A percentile compares a stretch with the other conserved stretches of the same genome.
These are phyloP conservation scores for Populus simonii DNA, from an alignment of 345 rosid genomes.

Conservation along the genomic window DNA sequence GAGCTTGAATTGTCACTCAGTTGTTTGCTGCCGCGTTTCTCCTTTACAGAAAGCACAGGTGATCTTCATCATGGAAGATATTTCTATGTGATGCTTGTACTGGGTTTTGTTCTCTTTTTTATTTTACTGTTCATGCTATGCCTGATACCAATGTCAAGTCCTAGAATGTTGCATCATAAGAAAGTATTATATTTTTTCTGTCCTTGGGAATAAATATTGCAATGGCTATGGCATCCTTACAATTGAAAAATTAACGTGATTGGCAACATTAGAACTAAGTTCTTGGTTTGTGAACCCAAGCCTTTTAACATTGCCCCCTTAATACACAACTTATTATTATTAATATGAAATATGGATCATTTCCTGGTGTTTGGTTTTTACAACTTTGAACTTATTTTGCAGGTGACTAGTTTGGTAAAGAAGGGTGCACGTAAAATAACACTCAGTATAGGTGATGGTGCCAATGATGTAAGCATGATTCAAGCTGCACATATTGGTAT, in stretches of 20 bases:
- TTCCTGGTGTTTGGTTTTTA: background rate
- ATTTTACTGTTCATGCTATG: background rate
- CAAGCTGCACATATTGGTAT: conserved; percentile 99
- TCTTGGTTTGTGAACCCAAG: background rate
- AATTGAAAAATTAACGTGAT: background rate
- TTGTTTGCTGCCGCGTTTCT: conserved; percentile 98
- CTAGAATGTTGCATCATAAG: background rate
- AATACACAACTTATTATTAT: background rate
- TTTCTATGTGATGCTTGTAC: conserved; percentile 8
- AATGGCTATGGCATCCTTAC: background rate
- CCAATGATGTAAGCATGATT: conserved; percentile 99
- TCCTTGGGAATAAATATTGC: background rate
- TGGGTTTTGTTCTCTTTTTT: background rate
- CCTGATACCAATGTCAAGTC: background rate
- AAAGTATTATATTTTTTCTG: background rate
- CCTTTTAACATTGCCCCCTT: background rate
- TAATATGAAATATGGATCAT: background rate
- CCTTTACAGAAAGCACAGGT: conserved; percentile 99
- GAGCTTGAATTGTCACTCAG: conserved; percentile 94
- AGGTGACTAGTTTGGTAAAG: conserved; percentile 96
- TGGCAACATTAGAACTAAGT: background rate
- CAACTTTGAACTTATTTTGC: conserved; percentile 10
- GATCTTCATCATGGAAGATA: conserved; percentile 13
- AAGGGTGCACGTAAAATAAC: conserved; percentile 96
- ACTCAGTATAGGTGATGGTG: conserved; percentile 99